Percentiles rank a stretch among this genome's conserved stretches.
Evolutionary conservation across 1,139 yeast species (phyloP).

Genomic region (Blastobotrys niveus): DNA sequence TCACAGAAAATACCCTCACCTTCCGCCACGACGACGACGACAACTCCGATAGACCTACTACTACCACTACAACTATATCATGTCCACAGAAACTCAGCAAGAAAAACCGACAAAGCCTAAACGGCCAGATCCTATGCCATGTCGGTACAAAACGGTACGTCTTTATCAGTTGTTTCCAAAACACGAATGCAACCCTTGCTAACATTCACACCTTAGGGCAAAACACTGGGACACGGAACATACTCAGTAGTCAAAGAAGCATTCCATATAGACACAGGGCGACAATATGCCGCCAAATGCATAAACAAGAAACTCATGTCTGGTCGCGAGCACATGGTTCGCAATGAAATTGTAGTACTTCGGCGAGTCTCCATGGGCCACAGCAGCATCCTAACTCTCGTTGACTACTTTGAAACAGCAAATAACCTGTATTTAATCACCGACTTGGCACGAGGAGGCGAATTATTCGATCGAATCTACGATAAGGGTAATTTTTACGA

Average conservation of each 20-base stretch:
- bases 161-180: no score
- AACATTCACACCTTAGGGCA: constrained; percentile 25
- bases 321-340: constrained; percentile 45
- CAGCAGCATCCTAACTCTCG: constrained; percentile 56
- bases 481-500: constrained; percentile 47
- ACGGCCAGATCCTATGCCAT: constrained; percentile 26
- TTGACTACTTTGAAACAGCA: constrained; percentile 66
- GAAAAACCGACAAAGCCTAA: no score
- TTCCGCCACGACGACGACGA: no score
- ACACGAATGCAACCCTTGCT: neutral
- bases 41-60: no score
- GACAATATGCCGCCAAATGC: constrained; percentile 40
- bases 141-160: constrained; percentile 27
- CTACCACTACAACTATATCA: no score
- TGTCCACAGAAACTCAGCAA: no score
- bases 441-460: constrained; percentile 65
- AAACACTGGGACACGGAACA: constrained; percentile 39
- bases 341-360: constrained; percentile 52
- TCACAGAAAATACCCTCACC: no score
- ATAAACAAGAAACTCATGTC: constrained; percentile 41
- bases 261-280: constrained; percentile 36
- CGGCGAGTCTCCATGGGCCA: constrained; percentile 44
- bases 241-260: constrained; percentile 41
- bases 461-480: constrained; percentile 57
- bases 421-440: constrained; percentile 57